Conservation (phyloP, 1,139 yeast species). For the Geotrichum histeridarum region DNA sequence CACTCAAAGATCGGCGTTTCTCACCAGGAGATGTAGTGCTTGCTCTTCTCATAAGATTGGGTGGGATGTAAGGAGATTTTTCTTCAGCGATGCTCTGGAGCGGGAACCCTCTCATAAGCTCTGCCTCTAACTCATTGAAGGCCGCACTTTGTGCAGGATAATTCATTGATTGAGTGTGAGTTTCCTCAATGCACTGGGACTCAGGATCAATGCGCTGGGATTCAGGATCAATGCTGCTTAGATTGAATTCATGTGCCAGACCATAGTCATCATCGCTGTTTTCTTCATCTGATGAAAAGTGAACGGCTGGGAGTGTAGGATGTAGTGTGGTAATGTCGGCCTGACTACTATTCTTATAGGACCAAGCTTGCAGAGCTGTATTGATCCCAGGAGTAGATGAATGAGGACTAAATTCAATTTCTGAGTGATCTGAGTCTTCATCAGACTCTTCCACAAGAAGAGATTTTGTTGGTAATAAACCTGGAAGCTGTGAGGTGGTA, state of each 20-base stretch:
- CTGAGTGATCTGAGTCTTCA: slow-evolving; percentile 20
- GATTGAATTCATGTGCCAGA: slow-evolving; percentile 13
- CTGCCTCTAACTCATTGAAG: neutral
- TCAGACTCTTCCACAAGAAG: slow-evolving; percentile 27
- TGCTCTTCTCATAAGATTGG: slow-evolving; percentile 8
- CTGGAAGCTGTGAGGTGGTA: slow-evolving; percentile 4
- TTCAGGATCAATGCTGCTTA: neutral
- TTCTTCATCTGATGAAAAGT: slow-evolving; percentile 24
- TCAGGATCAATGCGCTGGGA: neutral
- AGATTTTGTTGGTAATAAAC: slow-evolving; percentile 15
- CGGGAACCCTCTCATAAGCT: slow-evolving; percentile 4
- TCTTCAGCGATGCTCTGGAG: slow-evolving; percentile 18
- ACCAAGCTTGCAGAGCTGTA: slow-evolving; percentile 20
- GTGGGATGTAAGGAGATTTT: slow-evolving; percentile 20
- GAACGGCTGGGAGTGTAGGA: slow-evolving; percentile 1
- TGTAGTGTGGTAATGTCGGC: slow-evolving; percentile 16
- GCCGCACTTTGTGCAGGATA: neutral
- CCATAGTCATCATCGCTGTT: slow-evolving; percentile 21
- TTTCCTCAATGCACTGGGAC: slow-evolving; percentile 1
- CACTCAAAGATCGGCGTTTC: slow-evolving; percentile 19
- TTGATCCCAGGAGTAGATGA: slow-evolving; percentile 8
- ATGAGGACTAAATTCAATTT: neutral
- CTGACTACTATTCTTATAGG: slow-evolving; percentile 19
- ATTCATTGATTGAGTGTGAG: neutral
- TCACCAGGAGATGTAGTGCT: slow-evolving; percentile 4